Conservation (phyloP, 805 yeast species). For the Jamesozyma piceae region DNA sequence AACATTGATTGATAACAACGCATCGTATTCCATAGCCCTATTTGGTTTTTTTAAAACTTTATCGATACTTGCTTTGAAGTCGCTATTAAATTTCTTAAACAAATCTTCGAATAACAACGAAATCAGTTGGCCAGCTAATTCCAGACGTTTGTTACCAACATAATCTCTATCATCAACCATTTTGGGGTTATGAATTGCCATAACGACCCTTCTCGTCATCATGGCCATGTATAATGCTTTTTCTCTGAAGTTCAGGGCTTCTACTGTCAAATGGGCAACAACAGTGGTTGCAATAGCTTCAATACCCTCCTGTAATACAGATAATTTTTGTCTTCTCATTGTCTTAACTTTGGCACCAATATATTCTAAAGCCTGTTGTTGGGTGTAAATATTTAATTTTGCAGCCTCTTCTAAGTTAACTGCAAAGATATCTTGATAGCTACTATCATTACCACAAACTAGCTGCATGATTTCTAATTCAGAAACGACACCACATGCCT, state of each 20-base stretch:
- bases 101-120: conserved; percentile 91
- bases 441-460: conserved; percentile 83
- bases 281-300: conserved; percentile 95
- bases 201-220: conserved; percentile 92
- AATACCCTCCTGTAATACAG: conserved; percentile 84
- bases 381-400: conserved; percentile 74
- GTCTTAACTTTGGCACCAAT: conserved; percentile 90
- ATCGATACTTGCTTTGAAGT: conserved; percentile 89
- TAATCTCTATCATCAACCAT: conserved; percentile 98
- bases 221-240: conserved; percentile 90
- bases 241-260: conserved; percentile 78
- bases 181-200: conserved; percentile 89
- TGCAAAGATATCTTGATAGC: conserved; percentile 85
- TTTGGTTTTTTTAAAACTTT: conserved; percentile 89
- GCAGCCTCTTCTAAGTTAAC: conserved; percentile 92
- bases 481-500: conserved; percentile 89
- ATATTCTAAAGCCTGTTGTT: conserved; percentile 85
- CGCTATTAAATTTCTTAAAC: conserved; percentile 91
- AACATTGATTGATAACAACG: conserved; percentile 76
- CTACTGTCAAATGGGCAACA: conserved; percentile 87
- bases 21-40: conserved; percentile 91
- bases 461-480: conserved; percentile 90
- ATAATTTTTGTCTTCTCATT: conserved; percentile 77
- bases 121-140: conserved; percentile 94
- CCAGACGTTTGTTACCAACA: conserved; percentile 95